A percentile compares a stretch with the other conserved stretches of the same genome.
phyloP scores from a whole-genome alignment of 108 stramenopile species.

The Discostella pseudostelligera region DNA sequence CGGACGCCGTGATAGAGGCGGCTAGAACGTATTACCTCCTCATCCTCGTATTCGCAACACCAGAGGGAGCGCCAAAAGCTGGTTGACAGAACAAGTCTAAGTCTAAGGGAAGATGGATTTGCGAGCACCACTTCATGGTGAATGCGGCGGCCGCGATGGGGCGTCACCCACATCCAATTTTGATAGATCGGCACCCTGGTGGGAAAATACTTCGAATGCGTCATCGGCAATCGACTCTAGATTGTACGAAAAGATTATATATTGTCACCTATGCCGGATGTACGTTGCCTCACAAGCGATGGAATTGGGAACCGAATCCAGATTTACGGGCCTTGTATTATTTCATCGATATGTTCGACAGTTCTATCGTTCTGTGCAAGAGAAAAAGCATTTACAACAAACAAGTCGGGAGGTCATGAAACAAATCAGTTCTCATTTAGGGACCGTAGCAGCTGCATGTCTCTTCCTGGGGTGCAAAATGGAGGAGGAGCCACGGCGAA shows the following conservation, averaged over 20 bases:
- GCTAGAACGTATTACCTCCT: too few relatives aligned
- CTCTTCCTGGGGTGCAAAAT: constrained; percentile 73
- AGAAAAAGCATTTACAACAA: constrained; percentile 13
- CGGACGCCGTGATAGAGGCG: too few relatives aligned
- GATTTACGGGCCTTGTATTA: constrained; percentile 59
- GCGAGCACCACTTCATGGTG: constrained; percentile 24
- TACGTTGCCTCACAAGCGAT: constrained; percentile 55
- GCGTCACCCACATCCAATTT: background rate
- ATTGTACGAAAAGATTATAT: constrained; percentile 1
- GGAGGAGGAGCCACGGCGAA: constrained; percentile 74
- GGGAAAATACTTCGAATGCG: background rate
- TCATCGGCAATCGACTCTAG: background rate
- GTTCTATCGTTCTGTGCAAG: constrained; percentile 16
- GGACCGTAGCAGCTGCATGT: constrained; percentile 61
- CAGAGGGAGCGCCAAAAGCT: too few relatives aligned
- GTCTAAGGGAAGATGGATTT: constrained; percentile 29
- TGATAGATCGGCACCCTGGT: background rate
- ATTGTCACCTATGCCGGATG: constrained; percentile 48
- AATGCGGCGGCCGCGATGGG: background rate
- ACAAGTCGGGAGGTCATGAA: constrained; percentile 22
- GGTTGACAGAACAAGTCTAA: too few relatives aligned
- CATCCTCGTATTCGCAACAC: too few relatives aligned
- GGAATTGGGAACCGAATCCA: constrained; percentile 59
- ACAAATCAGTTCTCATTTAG: constrained; percentile 35
- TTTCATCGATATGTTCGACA: constrained; percentile 62